Conservation (phyloP, 2,329 filamentous ascomycete genomes). For the Thelonectria blattea region DNA sequence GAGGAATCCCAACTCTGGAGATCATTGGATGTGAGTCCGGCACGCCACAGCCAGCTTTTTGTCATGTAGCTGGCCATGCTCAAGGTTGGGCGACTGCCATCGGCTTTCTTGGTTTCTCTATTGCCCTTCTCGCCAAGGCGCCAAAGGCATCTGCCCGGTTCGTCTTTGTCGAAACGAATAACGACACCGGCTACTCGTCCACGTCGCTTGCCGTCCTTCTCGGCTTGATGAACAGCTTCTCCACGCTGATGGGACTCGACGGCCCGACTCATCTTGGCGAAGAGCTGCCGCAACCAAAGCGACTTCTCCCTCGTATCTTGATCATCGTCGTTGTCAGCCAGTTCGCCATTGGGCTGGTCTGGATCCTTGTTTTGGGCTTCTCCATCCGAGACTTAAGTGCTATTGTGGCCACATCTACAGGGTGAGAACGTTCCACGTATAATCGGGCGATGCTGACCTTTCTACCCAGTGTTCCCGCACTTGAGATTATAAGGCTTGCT, state of each 20-base stretch:
- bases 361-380: constrained; percentile 6
- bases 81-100: neutral
- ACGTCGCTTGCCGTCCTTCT: constrained; percentile 1
- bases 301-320: constrained; percentile 2
- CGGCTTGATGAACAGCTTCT: neutral
- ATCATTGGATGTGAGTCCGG: constrained; percentile 8
- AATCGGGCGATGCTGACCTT: neutral
- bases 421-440: neutral
- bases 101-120: constrained; percentile 7
- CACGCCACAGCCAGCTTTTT: neutral
- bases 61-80: neutral
- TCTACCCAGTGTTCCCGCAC: neutral
- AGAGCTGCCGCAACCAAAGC: neutral
- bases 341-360: neutral
- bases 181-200: constrained; percentile 2
- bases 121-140: neutral
- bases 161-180: constrained; percentile 4
- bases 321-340: constrained; percentile 1
- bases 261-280: neutral
- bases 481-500: constrained; percentile 4
- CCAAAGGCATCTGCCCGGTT: neutral
- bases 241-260: neutral
- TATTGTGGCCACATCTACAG: neutral
- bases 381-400: constrained; percentile 2
- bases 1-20: neutral